A percentile compares a stretch with the other conserved stretches of the same genome.
Conservation (phyloP, 1,284 basidiomycete genomes). For the Ganoderma multipileum region DNA sequence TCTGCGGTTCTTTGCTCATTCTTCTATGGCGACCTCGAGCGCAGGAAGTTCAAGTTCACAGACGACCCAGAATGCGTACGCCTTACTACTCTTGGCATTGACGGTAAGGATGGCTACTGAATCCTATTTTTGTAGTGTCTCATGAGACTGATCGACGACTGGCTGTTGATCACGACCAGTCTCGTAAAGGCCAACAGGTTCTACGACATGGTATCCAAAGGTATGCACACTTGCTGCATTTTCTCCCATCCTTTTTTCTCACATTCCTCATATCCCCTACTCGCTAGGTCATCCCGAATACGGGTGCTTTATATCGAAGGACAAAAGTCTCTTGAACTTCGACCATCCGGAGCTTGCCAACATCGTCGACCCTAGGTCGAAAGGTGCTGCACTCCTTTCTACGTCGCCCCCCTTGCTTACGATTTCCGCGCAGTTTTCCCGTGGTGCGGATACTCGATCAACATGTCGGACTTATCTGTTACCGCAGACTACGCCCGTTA, state of each 20-base stretch:
- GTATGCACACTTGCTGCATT: constrained; percentile 41
- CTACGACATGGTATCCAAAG: constrained; percentile 81
- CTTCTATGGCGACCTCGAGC: constrained; percentile 94
- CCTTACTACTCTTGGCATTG: neutral
- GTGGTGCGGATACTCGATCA: constrained; percentile 88
- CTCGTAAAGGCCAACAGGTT: constrained; percentile 72
- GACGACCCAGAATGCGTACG: constrained; percentile 69
- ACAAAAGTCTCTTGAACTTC: constrained; percentile 93
- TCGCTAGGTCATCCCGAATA: constrained; percentile 85
- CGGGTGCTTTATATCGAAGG: constrained; percentile 87
- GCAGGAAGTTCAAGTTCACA: constrained; percentile 63
- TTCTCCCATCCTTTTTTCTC: neutral
- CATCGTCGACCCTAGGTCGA: constrained; percentile 54
- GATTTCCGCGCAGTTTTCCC: constrained; percentile 69
- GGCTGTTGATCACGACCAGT: constrained; percentile 86
- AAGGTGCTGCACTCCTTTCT: constrained; percentile 44
- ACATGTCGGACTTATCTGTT: constrained; percentile 79
- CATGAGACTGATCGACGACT: constrained; percentile 93
- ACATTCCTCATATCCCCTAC: neutral
- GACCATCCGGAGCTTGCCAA: constrained; percentile 68
- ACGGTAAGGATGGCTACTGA: neutral
- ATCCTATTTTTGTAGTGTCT: constrained; percentile 61
- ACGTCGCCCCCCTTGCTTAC: neutral
- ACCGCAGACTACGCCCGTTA: constrained; percentile 78
- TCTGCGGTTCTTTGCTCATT: constrained; percentile 91